These are phyloP conservation scores for Sisymbrium irio DNA, from an alignment of 345 rosid genomes.

Conservation along the genomic window DNA sequence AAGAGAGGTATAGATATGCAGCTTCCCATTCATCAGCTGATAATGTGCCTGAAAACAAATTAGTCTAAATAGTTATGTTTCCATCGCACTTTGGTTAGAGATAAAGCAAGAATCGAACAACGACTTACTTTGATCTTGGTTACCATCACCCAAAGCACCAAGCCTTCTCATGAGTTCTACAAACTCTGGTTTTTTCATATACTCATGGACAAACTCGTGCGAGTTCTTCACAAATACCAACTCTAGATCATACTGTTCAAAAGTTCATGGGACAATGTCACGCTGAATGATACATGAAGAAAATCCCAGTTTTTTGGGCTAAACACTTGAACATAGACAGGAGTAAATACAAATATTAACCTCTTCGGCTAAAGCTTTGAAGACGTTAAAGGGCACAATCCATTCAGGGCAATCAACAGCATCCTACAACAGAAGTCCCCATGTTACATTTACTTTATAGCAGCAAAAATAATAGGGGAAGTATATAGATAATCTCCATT, in stretches of 20 bases:
- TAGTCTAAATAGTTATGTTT: neutral
- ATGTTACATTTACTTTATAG: neutral
- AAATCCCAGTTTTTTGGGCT: neutral
- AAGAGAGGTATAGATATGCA: conserved; percentile 80
- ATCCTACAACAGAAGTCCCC: conserved; percentile 53
- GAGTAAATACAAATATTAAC: conserved; percentile 33
- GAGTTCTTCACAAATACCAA: conserved; percentile 88
- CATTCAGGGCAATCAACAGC: conserved; percentile 98
- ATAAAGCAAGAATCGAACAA: neutral
- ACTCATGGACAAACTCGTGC: conserved; percentile 85
- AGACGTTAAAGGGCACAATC: conserved; percentile 91
- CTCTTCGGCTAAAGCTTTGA: conserved; percentile 93
- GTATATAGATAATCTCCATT: neutral
- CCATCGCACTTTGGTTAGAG: neutral
- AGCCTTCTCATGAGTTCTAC: conserved; percentile 86
- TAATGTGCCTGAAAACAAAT: conserved; percentile 56
- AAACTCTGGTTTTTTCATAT: conserved; percentile 69
- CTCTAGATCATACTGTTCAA: conserved; percentile 78
- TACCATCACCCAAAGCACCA: conserved; percentile 96
- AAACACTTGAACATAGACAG: neutral
- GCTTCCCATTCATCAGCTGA: conserved; percentile 97
- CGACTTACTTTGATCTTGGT: conserved; percentile 78
- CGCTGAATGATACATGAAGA: neutral
- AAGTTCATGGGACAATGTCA: conserved; percentile 14
- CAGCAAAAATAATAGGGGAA: neutral